Percentiles rank a stretch among this genome's conserved stretches.
phyloP scores from a whole-genome alignment of 768 basidiomycete species.

The Russula sp. region DNA sequence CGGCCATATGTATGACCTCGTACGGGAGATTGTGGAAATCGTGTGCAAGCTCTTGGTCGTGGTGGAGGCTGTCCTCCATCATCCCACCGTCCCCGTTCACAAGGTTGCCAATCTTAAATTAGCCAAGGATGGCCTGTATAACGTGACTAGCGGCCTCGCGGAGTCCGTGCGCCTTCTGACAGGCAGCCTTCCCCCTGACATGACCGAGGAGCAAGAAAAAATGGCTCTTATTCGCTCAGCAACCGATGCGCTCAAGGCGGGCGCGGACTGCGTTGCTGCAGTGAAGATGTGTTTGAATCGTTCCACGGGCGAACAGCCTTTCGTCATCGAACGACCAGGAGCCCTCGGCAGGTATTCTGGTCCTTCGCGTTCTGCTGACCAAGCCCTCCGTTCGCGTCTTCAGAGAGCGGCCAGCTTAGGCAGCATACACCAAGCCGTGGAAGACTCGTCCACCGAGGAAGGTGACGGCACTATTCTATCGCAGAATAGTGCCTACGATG shows the following conservation, averaged over 20 bases:
- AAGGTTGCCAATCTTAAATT: constrained; percentile 59
- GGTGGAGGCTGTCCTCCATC: constrained; percentile 81
- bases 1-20: constrained; percentile 89
- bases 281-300: constrained; percentile 78
- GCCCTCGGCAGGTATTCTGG: constrained; percentile 40
- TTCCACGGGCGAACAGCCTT: constrained; percentile 53
- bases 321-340: constrained; percentile 58
- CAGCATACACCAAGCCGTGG: constrained; percentile 9
- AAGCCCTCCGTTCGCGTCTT: constrained; percentile 28
- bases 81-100: constrained; percentile 59
- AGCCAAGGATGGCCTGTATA: constrained; percentile 79
- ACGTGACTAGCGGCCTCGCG: constrained; percentile 78
- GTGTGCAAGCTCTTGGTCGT: constrained; percentile 88
- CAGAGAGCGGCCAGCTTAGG: constrained; percentile 34
- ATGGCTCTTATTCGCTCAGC: constrained; percentile 73
- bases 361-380: constrained; percentile 44
- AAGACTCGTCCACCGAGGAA: constrained; percentile 7
- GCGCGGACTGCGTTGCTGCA: constrained; percentile 81
- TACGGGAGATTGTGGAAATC: constrained; percentile 90
- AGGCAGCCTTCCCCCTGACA: constrained; percentile 36
- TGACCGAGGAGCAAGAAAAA: constrained; percentile 81
- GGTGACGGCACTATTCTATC: background rate
- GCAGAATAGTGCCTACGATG: background rate
- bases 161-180: constrained; percentile 82
- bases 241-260: constrained; percentile 80